Evolutionary conservation across 208 protist species (phyloP).

Genomic region (Trypanosoma caninum): DNA sequence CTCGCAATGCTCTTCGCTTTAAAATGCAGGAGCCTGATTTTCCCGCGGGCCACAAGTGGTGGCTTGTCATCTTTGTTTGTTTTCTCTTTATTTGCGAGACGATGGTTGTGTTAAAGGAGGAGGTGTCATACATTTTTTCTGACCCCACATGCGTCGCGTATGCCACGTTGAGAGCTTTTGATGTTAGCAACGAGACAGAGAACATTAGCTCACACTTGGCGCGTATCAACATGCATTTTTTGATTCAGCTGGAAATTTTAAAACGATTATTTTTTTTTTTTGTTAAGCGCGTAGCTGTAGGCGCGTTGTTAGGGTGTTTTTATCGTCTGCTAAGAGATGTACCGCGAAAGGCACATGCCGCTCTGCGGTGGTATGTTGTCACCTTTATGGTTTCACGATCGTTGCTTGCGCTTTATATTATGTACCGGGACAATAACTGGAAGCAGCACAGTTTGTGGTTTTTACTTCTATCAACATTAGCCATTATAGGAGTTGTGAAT

Average conservation of each 20-base stretch:
- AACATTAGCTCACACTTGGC: constrained; percentile 39
- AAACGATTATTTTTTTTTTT: constrained; percentile 38
- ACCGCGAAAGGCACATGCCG: constrained; percentile 47
- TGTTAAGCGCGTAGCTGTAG: constrained; percentile 32
- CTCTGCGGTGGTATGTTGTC: constrained; percentile 82
- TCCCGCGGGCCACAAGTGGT: constrained; percentile 16
- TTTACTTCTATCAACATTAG: constrained; percentile 36
- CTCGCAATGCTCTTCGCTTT: constrained; percentile 38
- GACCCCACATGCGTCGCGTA: constrained; percentile 25
- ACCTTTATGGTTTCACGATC: constrained; percentile 42
- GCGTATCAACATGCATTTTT: constrained; percentile 63
- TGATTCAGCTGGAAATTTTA: constrained; percentile 76
- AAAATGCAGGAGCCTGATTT: constrained; percentile 41
- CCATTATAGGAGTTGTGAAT: constrained; percentile 69
- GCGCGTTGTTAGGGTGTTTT: constrained; percentile 33
- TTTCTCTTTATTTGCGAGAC: constrained; percentile 17
- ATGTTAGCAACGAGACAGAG: constrained; percentile 29
- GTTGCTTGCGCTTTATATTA: constrained; percentile 34
- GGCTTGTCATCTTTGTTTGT: constrained; percentile 17
- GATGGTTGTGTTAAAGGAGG: constrained; percentile 23
- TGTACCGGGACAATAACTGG: constrained; percentile 36
- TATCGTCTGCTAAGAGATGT: constrained; percentile 69
- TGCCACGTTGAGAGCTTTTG: constrained; percentile 39
- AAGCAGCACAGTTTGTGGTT: constrained; percentile 16
- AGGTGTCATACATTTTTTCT: constrained; percentile 14